phyloP scores from a whole-genome alignment of 2,329 filamentous ascomycete species.

The Arthrobotrys sphaeroides region DNA sequence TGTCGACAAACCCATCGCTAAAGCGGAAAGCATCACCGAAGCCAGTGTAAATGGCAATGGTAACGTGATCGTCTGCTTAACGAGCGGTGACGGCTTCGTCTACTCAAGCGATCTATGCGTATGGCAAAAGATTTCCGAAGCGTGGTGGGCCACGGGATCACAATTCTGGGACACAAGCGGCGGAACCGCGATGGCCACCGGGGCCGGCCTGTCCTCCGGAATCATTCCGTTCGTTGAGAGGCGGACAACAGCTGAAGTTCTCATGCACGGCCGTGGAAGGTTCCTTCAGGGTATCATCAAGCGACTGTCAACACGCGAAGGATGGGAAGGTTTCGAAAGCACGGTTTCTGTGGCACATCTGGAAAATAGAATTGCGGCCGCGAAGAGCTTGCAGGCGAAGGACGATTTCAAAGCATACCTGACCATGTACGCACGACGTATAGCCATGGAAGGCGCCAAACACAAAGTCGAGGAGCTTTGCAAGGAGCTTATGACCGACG shows the following conservation, averaged over 20 bases:
- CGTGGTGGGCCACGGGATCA: slow-evolving; percentile 97
- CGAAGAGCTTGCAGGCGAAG: slow-evolving; percentile 81
- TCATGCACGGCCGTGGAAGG: slow-evolving; percentile 90
- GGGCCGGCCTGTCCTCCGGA: slow-evolving; percentile 77
- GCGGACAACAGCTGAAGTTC: slow-evolving; percentile 90
- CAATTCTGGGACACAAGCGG: slow-evolving; percentile 97
- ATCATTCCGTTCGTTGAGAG: slow-evolving; percentile 93
- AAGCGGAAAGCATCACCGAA: slow-evolving; percentile 83
- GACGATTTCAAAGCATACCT: slow-evolving; percentile 95
- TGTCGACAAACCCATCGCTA: slow-evolving; percentile 68
- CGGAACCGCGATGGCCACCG: slow-evolving; percentile 70
- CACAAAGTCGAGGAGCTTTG: slow-evolving; percentile 93
- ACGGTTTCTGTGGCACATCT: slow-evolving; percentile 92
- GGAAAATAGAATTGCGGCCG: slow-evolving; percentile 91
- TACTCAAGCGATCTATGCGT: slow-evolving; percentile 86
- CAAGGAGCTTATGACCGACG: slow-evolving; percentile 78
- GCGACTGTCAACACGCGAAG: slow-evolving; percentile 83
- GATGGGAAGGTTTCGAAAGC: slow-evolving; percentile 90
- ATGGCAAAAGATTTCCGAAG: slow-evolving; percentile 95
- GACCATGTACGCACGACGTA: slow-evolving; percentile 97
- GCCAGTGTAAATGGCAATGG: slow-evolving; percentile 90
- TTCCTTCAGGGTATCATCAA: slow-evolving; percentile 92
- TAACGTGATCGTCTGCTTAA: slow-evolving; percentile 85
- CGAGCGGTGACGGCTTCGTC: slow-evolving; percentile 91
- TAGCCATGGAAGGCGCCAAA: slow-evolving; percentile 86